Base-by-base conservation (phyloP, 225 moss, liverwort and hornwort species). In the Climacium dendroides region DNA sequence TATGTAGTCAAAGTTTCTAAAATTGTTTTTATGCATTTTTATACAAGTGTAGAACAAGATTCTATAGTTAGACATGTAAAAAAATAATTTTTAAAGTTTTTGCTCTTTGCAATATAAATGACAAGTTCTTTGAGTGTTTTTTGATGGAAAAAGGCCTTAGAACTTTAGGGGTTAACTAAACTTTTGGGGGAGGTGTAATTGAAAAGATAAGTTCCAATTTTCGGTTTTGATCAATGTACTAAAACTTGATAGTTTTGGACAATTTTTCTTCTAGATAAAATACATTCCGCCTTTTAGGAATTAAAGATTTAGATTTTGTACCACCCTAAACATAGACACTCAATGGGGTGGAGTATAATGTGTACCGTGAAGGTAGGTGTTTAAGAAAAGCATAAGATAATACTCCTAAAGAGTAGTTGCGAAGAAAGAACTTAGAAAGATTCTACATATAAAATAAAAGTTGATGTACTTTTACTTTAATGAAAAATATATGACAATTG, bases 231-330 rank as follows among this genome's bases (percentile, higher is more conserved):
- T 16, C 10, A 71, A 17, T 45, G 26, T 0, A 26, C 15, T 14
- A 25, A 41, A 5, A 70, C 15, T 25, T 70, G 26, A 41, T 0
- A 25, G 9, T 26, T 41, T 70, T 26, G 5, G 9, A 26, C 41
- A 41, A 41, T 41, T 26, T 70, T 3, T 25, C 3, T 26, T 41
- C 9, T 50, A 48, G 48, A 48, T 5, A 14, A 41, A 43, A 70
- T 0, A 37, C 25, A 15, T 26, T 15, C 0, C 1, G 0, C 43
- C 5, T 9, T 15, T 15, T 43, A 26, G 3, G 15, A 70, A 67
- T 37, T 67, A 37, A 7, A 23, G 13, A 23, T 37, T 69, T 25
- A 15, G 26, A 43, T 9, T 41, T 41, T 70, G 15, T 15, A 70
- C 4, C 26, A 15, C 15, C 15, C 15, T 26, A 5, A 41, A 41